Base-by-base conservation (phyloP, 139 green algal species). In the Zygnema circumcarinatum region DNA sequence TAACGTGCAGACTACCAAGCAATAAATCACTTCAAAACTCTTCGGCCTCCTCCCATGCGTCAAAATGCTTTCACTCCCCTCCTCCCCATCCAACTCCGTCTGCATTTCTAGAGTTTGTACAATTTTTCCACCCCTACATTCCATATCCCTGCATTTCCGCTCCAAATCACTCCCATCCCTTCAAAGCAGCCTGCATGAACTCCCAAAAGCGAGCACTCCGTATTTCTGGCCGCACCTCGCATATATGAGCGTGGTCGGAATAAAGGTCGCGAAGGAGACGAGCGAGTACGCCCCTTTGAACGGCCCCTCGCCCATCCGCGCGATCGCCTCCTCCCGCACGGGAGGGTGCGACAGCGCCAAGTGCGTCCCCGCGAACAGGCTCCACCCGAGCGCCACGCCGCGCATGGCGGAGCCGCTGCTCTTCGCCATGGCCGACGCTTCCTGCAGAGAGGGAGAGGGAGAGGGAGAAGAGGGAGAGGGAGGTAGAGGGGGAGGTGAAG, bases 311-410 rank as follows among this genome's bases (percentile, higher is more conserved):
- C 76, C 76, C 35, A 56, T 11, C 33, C 21, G 16, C 3, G 36
- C 16, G 1, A 83, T 25, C 35, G 40, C 31, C 76, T 53, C 76
- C 76, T 83, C 76, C 31, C 76, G 76, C 36, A 83, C 76, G 76
- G 76, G 36, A 31, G 76, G 76, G 76, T 83, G 76, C 76, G 76
- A 83, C 76, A 83, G 38, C 35, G 35, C 76, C 76, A 83, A 32
- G 76, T 83, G 76, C 35, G 76, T 83, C 16, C 76, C 76, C 35
- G 76, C 62, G 76, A 83, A 83, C 36, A 21, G 16, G 41, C 16
- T 32, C 76, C 76, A 83, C 1, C 76, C 76, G 41, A 32, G 31
- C 36, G 76, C 76, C 1, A 83, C 35, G 76, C 16, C 7, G 39
- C 38, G 69, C 36, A 47, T 25, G 69, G 69, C 38, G 39, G 69